phyloP scores from a whole-genome alignment of 2,329 filamentous ascomycete genomes.

The Aspergillus novoparasiticus region DNA sequence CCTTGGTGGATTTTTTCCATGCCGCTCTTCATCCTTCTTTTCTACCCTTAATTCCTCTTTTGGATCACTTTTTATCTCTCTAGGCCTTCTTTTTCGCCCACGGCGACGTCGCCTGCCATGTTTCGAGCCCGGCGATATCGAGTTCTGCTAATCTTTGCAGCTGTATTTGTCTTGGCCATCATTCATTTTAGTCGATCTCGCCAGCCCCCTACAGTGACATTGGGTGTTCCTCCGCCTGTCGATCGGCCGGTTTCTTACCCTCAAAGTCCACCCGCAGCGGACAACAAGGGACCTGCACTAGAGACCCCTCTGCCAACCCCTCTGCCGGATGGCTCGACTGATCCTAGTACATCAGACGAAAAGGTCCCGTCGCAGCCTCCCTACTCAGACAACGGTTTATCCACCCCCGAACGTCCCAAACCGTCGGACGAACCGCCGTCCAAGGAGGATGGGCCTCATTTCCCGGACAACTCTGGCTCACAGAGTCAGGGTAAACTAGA shows the following conservation, averaged over 20 bases:
- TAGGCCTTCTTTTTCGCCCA: slow-evolving; percentile 9
- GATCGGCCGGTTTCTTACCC: slow-evolving; percentile 17
- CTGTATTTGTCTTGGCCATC: slow-evolving; percentile 47
- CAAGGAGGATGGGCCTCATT: slow-evolving; percentile 7
- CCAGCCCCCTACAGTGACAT: slow-evolving; percentile 28
- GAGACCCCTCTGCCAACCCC: not conserved
- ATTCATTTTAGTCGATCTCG: slow-evolving; percentile 55
- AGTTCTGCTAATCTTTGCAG: slow-evolving; percentile 48
- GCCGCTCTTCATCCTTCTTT: not conserved
- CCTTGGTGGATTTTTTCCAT: not conserved
- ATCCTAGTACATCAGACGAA: not conserved
- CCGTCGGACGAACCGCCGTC: slow-evolving; percentile 4
- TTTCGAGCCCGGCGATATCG: slow-evolving; percentile 53
- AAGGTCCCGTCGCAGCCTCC: not conserved
- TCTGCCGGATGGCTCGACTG: not conserved
- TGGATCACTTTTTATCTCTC: not conserved
- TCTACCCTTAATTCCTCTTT: not conserved
- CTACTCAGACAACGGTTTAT: not conserved
- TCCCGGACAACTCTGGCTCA: slow-evolving; percentile 7
- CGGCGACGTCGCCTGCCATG: slow-evolving; percentile 35
- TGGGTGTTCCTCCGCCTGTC: slow-evolving; percentile 17
- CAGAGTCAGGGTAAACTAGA: slow-evolving; percentile 39
- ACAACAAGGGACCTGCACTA: not conserved
- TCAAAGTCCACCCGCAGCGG: slow-evolving; percentile 13
- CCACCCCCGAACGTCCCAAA: slow-evolving; percentile 5